A percentile compares a stretch with the other conserved stretches of the same genome.
phyloP scores from a whole-genome alignment of 2,329 filamentous ascomycete species.

The Neonectria magnoliae region DNA sequence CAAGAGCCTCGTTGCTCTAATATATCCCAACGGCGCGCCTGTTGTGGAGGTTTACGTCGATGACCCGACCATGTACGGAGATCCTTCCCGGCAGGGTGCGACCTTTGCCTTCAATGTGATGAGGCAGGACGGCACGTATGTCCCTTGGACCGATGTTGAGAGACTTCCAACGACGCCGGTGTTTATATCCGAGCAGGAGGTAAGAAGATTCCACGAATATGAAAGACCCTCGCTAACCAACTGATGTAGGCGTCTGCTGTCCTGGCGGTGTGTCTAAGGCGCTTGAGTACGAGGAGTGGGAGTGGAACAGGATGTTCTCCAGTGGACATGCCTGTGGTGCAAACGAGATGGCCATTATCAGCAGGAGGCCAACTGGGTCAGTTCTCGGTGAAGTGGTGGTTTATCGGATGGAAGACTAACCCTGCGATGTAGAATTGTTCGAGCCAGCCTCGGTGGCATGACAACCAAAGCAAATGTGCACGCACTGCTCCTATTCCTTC shows the following conservation, averaged over 20 bases:
- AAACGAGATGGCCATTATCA: slow-evolving; percentile 62
- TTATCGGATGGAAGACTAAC: slow-evolving; percentile 18
- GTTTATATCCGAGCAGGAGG: slow-evolving; percentile 70
- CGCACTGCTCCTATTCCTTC: slow-evolving; percentile 58
- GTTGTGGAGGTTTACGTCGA: slow-evolving; percentile 67
- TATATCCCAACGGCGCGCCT: slow-evolving; percentile 62
- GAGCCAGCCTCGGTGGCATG: slow-evolving; percentile 70
- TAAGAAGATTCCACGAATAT: neutral
- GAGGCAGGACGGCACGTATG: slow-evolving; percentile 59
- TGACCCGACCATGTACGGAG: slow-evolving; percentile 54
- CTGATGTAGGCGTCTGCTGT: slow-evolving; percentile 55
- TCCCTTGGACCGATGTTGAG: slow-evolving; percentile 70
- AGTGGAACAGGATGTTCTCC: slow-evolving; percentile 64
- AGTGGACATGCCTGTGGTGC: slow-evolving; percentile 68
- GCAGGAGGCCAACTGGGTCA: slow-evolving; percentile 64
- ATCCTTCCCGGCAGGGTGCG: slow-evolving; percentile 65
- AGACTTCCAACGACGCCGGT: slow-evolving; percentile 59
- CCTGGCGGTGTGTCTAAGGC: slow-evolving; percentile 59
- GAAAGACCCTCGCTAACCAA: neutral
- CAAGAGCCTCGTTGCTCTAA: slow-evolving; percentile 56
- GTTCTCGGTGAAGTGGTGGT: slow-evolving; percentile 14
- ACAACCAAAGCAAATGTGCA: slow-evolving; percentile 66
- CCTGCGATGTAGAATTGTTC: slow-evolving; percentile 58
- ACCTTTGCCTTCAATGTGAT: slow-evolving; percentile 73
- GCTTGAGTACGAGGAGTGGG: slow-evolving; percentile 61